Evolutionary conservation across 495 filamentous ascomycete species (phyloP), one percentile per base, ranked within the genome.

Genomic region (Rostrohypoxylon terebratum): DNA sequence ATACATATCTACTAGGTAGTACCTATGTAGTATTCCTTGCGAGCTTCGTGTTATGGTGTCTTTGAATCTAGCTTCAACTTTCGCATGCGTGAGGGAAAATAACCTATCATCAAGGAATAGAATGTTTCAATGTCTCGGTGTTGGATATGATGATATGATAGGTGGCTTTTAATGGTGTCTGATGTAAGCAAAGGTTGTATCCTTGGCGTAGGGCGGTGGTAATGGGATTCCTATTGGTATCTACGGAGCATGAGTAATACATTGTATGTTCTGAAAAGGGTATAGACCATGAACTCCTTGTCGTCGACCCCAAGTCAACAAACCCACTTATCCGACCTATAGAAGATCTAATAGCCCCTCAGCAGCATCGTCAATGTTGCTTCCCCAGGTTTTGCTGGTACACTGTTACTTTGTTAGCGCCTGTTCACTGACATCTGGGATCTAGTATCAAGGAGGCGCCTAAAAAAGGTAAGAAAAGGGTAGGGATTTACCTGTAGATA

Each of bases 401-500:
- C 67, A 74, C 74, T 76, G 33, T 20, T 6, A n/a, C 53, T 16
- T 1, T 21, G 23, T 51, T 57, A 67, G 67, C 36, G 21, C 40
- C n/a, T 11, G 47, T 8, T 14, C 38, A 48, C 6, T 13, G 11
- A 20, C 13, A 25, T 28, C 28, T 28, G n/a, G n/a, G n/a, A 28
- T 4, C 25, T 28, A 28, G 28, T 28, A 28, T 50, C 18, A 31
- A 45, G 1, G 13, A 16, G 9, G 44, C 10, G 9, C 44, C 18
- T 36, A 20, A 11, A n/a, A 5, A 25, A 23, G 36, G 40, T 0
- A 33, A 23, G 23, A 31, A 48, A 20, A n/a, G 33, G 18, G 11
- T 3, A 10, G 28, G 25, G 8, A 59, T 40, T 72, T 66, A 78
- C 75, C 80, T 86, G 80, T n/a, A 84, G n/a, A 51, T 80, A 83